These are phyloP conservation scores for Tilletia walkeri DNA, from an alignment of 1,284 basidiomycete genomes.

Conservation along the genomic window DNA sequence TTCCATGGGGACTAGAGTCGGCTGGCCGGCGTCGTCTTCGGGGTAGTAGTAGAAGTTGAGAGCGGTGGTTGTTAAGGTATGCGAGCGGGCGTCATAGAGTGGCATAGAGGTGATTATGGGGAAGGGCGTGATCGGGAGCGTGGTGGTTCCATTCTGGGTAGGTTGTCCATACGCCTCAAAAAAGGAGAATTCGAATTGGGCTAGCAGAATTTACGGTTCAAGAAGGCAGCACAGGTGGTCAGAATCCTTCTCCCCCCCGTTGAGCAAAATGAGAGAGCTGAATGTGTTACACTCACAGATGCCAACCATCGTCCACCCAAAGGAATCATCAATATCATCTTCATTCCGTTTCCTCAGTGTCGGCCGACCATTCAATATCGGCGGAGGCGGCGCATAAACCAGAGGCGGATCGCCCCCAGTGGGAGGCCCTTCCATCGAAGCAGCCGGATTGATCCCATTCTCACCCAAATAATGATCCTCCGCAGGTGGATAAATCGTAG, in stretches of 20 bases:
- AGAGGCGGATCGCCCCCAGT: conserved; percentile 2
- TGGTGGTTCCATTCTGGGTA: conserved; percentile 67
- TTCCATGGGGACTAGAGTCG: conserved; percentile 65
- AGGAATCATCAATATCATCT: conserved; percentile 87
- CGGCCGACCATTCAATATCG: background rate
- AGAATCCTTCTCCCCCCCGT: background rate
- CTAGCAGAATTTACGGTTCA: conserved; percentile 56
- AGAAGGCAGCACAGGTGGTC: background rate
- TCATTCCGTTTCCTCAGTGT: conserved; percentile 71
- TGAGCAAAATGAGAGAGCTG: no score
- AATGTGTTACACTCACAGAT: conserved; percentile 79
- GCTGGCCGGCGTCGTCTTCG: conserved; percentile 58
- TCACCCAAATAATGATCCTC: conserved; percentile 15
- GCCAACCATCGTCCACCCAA: conserved; percentile 93
- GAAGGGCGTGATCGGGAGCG: conserved; percentile 69
- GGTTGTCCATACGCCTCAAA: conserved; percentile 81
- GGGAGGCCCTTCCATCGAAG: background rate
- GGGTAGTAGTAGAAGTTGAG: conserved; percentile 68
- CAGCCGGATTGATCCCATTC: conserved; percentile 15
- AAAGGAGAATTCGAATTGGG: conserved; percentile 89
- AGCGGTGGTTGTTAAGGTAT: conserved; percentile 76
- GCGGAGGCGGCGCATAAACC: conserved; percentile 35
- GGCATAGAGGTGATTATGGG: conserved; percentile 80
- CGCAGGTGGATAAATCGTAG: conserved; percentile 2
- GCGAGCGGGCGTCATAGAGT: conserved; percentile 68